Evolutionary conservation across 768 basidiomycete genomes (phyloP), one percentile per base, ranked within the genome.

Genomic region (Pisolithus orientalis): DNA sequence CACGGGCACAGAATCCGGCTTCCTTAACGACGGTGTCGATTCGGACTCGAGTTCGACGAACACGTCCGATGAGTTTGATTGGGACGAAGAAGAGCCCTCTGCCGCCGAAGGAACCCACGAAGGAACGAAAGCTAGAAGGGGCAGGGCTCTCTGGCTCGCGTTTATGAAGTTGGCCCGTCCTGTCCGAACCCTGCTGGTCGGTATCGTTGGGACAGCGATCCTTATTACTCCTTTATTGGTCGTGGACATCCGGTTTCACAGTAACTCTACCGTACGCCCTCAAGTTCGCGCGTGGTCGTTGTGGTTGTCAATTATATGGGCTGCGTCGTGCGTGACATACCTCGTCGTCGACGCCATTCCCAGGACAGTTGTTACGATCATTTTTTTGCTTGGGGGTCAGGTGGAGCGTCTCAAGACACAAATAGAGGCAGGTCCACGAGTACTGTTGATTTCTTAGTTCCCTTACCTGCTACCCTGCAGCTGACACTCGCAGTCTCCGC

Each of bases 141-240:
- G 82, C 47, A 77, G 84, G 43, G 73, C 76, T 32, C 62, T 88
- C 44, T 89, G 80, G 75, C 69, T 80, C 32, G 71, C 73, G 1
- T 87, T 87, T 64, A 79, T 86, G 81, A 80, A 79, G 62, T 75
- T 89, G 17, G 76, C 84, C 16, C 71, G 79, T 47, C 73, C 75
- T 25, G 53, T 87, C 45, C 73, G 88, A 21, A 80, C 80, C 8
- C 62, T 87, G 39, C 59, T 90, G 44, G 63, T 86, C 7, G 80
- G 78, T 28, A 43, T 75, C n/a, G 54, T 88, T 16, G 85, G 85
- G 28, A 74, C 74, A 16, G 80, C 77, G 31, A 72, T 90, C 57
- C 71, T 87, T 50, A 80, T 89, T 55, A 79, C 84, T 0, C 88
- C 88, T 0, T 72, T 85, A 43, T 70, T 90, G 55, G 80, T 90